Conservation (phyloP, 2,329 filamentous ascomycete genomes). For the Calonectria henricotiae region DNA sequence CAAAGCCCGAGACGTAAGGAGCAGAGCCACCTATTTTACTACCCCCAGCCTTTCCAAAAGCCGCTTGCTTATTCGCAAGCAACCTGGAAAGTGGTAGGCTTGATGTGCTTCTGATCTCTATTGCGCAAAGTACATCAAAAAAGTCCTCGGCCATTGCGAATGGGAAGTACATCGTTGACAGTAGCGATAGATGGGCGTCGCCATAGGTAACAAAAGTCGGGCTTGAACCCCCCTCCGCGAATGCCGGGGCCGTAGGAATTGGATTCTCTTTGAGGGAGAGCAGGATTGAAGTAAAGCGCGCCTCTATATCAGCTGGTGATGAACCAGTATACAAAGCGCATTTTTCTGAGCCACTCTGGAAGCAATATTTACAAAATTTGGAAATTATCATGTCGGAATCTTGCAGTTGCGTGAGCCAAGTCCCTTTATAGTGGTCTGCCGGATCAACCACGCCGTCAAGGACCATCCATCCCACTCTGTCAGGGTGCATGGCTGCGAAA, state of each 20-base stretch:
- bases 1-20: not conserved
- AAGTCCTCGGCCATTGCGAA: constrained; percentile 2
- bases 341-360: constrained; percentile 16
- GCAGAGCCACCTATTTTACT: not conserved
- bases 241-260: not conserved
- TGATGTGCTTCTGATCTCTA: constrained; percentile 1
- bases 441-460: not conserved
- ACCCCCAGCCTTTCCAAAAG: not conserved
- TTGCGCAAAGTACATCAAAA: not conserved
- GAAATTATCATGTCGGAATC: constrained; percentile 47
- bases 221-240: not conserved
- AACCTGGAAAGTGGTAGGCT: not conserved
- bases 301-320: not conserved
- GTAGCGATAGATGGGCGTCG: not conserved
- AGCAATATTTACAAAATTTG: constrained; percentile 48
- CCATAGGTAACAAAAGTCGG: constrained; percentile 1
- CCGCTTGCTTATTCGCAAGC: not conserved
- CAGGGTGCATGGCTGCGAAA: not conserved
- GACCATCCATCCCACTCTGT: not conserved
- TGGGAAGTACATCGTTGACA: not conserved
- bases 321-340: not conserved
- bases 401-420: constrained; percentile 47
- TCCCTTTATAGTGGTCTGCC: constrained; percentile 22
- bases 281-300: constrained; percentile 1
- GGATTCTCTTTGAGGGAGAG: not conserved